Evolutionary conservation across 768 basidiomycete species (phyloP).

Genomic region (Pisolithus albus): DNA sequence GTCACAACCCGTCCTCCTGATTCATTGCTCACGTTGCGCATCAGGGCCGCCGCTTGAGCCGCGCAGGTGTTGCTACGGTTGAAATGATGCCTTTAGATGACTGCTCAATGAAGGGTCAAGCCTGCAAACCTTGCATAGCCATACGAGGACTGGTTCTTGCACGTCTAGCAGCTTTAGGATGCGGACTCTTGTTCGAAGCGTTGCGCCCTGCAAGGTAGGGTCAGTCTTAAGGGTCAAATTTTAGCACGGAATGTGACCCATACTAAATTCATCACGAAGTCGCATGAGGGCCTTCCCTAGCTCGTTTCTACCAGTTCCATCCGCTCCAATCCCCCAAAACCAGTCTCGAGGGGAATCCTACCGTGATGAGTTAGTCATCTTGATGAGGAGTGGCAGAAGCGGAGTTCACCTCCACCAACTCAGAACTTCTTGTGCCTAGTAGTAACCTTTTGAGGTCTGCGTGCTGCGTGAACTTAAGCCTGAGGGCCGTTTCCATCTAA

Average conservation of each 20-base stretch:
- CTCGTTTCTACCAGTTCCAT: conserved; percentile 62
- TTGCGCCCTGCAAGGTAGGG: not conserved
- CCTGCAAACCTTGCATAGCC: conserved; percentile 20
- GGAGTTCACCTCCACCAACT: conserved; percentile 56
- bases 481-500: conserved; percentile 60
- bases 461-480: conserved; percentile 69
- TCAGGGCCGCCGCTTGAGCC: conserved; percentile 28
- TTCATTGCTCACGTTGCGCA: conserved; percentile 17
- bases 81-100: conserved; percentile 22
- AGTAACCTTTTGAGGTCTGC: conserved; percentile 49
- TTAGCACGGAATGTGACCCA: not conserved
- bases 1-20: not conserved
- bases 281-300: conserved; percentile 66
- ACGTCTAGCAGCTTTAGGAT: not conserved
- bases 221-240: not conserved
- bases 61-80: conserved; percentile 52
- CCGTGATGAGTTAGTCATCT: not conserved
- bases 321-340: conserved; percentile 70
- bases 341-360: conserved; percentile 69
- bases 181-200: conserved; percentile 1
- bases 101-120: too few relatives aligned
- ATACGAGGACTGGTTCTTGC: conserved; percentile 5
- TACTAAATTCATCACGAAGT: conserved; percentile 48
- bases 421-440: conserved; percentile 56
- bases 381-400: conserved; percentile 2